Base-by-base conservation (phyloP, 306 rosid genomes). In the Elaeagnus macrophylla region DNA sequence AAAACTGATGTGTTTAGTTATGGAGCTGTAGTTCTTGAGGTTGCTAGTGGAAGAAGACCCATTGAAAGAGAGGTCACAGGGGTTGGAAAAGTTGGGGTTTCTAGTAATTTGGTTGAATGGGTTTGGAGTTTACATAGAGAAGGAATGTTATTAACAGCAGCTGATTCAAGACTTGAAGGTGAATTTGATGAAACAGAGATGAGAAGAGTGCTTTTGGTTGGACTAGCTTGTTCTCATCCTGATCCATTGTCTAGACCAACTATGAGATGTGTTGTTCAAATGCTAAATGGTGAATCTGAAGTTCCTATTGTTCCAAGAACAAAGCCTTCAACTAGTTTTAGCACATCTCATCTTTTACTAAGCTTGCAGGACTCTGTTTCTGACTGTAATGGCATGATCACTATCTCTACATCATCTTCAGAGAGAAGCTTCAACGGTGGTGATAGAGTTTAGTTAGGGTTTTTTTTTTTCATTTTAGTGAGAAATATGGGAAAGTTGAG, bases 21-120 rank as follows among this genome's bases (percentile, higher is more conserved):
- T 12, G 99, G 99, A 1, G 96, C 96, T 0, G 96, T 91, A 55
- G 96, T 91, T 48, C 93, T 91, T 17, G 99, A 91, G 67, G 99
- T 87, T 32, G 99, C 95, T 0, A 78, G 83, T 41, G 99, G 96
- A 38, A 78, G 99, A 60, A 73, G 99, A 20, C 96, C 99, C 0
- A 93, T 93, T 13, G 99, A 93, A 78, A 87, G 76, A 64, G 95
- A 83, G 6, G 68, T 54, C 0, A 47, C 37, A 6, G 84, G 65
- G 42, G 79, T n/a, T 12, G 88, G 81, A n/a, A 81, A 74, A 68
- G 74, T 25, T 6, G 88, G 84, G 12, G 66, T 51, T 35, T 65
- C 69, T 50, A 72, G 80, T 75, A 93, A 93, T 64, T 73, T 93
- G 78, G 99, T 93, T 10, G 99, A 93, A 53, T 87, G 99, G 99